These are phyloP conservation scores for Cucurbita moschata DNA, from an alignment of 306 rosid species.

Conservation along the genomic window DNA sequence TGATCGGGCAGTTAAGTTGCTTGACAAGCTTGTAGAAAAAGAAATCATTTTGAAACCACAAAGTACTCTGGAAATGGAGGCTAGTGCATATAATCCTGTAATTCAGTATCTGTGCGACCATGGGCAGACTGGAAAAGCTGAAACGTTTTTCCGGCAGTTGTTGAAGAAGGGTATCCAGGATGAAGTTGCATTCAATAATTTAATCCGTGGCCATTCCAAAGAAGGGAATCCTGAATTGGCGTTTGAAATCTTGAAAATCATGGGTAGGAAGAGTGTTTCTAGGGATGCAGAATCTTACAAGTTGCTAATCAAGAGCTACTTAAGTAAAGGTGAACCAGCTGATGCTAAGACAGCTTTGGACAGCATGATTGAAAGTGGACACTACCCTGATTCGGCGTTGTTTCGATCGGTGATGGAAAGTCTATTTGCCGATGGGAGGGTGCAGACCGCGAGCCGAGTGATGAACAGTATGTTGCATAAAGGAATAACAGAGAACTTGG, in stretches of 20 bases:
- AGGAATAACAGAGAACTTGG: constrained; percentile 69
- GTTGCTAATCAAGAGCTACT: constrained; percentile 63
- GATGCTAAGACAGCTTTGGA: constrained; percentile 80
- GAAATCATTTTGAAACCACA: constrained; percentile 59
- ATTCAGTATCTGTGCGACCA: constrained; percentile 55
- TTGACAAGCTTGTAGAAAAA: constrained; percentile 74
- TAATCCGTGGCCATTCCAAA: constrained; percentile 66
- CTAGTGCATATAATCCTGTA: constrained; percentile 64
- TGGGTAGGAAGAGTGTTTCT: constrained; percentile 65
- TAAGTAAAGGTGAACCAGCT: constrained; percentile 79
- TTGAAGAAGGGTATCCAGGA: constrained; percentile 74
- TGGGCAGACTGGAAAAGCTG: constrained; percentile 68
- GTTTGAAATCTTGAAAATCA: constrained; percentile 65
- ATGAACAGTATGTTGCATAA: constrained; percentile 87
- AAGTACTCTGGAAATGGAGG: constrained; percentile 47
- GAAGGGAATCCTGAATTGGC: constrained; percentile 87
- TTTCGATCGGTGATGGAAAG: constrained; percentile 60
- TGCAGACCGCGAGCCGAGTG: constrained; percentile 88
- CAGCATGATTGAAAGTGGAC: constrained; percentile 76
- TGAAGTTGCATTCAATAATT: constrained; percentile 58
- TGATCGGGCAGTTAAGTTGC: constrained; percentile 52
- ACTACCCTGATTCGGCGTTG: constrained; percentile 47
- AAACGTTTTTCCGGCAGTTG: constrained; percentile 59
- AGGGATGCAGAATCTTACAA: constrained; percentile 55
- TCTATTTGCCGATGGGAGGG: constrained; percentile 76